Percentiles rank a stretch among this genome's conserved stretches.
Evolutionary conservation across 148 eudicot genomes (phyloP).

Genomic region (Vaccinium macrocarpon): DNA sequence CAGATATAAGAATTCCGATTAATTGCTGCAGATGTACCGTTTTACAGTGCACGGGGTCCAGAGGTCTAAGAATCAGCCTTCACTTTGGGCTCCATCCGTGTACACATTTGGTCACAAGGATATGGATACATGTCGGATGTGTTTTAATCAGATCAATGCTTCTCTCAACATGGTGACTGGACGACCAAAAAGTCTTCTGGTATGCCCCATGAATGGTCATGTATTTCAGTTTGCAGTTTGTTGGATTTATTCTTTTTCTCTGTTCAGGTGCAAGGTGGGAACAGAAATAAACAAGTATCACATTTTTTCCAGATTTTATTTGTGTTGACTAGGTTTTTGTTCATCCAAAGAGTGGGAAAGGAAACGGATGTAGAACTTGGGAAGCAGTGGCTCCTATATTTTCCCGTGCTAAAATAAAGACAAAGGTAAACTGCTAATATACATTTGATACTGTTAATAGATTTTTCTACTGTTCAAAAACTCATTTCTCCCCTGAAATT

Average conservation of each 20-base stretch:
- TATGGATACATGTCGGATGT: conserved; percentile 46
- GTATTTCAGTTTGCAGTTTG: neutral
- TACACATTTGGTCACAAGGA: conserved; percentile 83
- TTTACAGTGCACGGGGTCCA: conserved; percentile 65
- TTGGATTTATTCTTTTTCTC: neutral
- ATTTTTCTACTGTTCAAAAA: neutral
- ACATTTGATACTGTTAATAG: neutral
- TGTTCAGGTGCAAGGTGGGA: neutral
- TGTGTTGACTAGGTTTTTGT: conserved; percentile 72
- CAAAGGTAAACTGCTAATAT: conserved; percentile 47
- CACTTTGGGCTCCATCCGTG: conserved; percentile 55
- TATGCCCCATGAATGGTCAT: conserved; percentile 25
- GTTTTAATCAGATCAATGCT: conserved; percentile 53
- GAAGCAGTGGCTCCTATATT: conserved; percentile 79
- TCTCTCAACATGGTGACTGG: conserved; percentile 46
- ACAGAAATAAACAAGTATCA: conserved; percentile 15
- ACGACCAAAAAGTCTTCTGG: conserved; percentile 88
- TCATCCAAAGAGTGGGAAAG: conserved; percentile 86
- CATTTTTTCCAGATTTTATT: conserved; percentile 26
- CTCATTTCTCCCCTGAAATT: neutral
- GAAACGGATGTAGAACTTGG: conserved; percentile 70
- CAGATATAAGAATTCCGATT: conserved; percentile 15
- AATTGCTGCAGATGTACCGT: conserved; percentile 67
- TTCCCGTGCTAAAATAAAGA: conserved; percentile 72
- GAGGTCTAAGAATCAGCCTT: conserved; percentile 55